Conservation (phyloP, 1,284 basidiomycete species). For the Apiotrichum porosum region DNA sequence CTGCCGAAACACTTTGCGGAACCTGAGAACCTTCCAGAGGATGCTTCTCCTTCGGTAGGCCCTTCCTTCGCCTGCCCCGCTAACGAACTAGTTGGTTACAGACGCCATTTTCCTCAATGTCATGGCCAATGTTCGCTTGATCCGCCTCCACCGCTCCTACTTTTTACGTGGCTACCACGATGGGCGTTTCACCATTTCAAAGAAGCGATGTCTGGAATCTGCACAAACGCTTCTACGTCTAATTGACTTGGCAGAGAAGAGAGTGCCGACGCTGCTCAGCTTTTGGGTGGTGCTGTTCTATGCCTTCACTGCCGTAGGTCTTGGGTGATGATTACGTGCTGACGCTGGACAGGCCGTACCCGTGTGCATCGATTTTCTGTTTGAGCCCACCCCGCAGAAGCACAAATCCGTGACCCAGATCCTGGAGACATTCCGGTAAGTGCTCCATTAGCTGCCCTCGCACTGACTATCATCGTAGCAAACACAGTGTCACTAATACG, state of each 20-base stretch:
- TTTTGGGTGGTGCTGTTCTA: constrained; percentile 20
- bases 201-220: constrained; percentile 12
- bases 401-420: constrained; percentile 3
- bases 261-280: constrained; percentile 8
- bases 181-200: constrained; percentile 6
- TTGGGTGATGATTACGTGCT: background rate
- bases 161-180: constrained; percentile 19
- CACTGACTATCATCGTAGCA: background rate
- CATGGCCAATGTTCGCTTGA: constrained; percentile 11
- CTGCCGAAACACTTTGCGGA: constrained; percentile 16
- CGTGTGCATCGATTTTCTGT: constrained; percentile 16
- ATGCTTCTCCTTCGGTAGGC: too few relatives aligned
- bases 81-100: constrained; percentile 3
- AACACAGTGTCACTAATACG: constrained; percentile 1
- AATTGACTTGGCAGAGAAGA: constrained; percentile 9
- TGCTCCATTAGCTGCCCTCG: background rate
- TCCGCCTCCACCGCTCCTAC: constrained; percentile 16
- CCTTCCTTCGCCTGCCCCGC: too few relatives aligned
- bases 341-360: constrained; percentile 10
- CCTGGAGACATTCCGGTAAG: constrained; percentile 12
- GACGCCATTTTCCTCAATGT: constrained; percentile 19
- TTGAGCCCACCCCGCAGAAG: constrained; percentile 14
- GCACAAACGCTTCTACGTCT: constrained; percentile 8
- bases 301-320: constrained; percentile 15
- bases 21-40: constrained; percentile 6